These are phyloP conservation scores for Dactylella cylindrospora DNA, from an alignment of 2,329 filamentous ascomycete genomes.

Conservation along the genomic window DNA sequence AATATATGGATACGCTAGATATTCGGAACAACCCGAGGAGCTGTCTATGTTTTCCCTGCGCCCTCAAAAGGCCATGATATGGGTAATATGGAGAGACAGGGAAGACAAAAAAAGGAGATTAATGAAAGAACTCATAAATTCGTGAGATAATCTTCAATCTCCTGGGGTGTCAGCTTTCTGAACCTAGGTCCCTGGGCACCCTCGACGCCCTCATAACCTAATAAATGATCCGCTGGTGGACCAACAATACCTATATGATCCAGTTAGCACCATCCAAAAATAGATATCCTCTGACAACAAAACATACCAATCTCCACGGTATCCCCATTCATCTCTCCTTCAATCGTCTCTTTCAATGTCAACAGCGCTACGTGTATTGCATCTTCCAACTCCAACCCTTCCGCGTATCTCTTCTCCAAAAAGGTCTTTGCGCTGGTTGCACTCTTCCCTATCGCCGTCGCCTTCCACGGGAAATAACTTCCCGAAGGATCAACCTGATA, in stretches of 20 bases:
- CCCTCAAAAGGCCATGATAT: no score
- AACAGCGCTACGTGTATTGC: constrained; percentile 96
- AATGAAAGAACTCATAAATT: constrained; percentile 69
- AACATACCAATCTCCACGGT: constrained; percentile 91
- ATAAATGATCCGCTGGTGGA: constrained; percentile 85
- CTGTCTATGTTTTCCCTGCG: no score
- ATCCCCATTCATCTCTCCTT: constrained; percentile 98
- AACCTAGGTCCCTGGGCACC: constrained; percentile 82
- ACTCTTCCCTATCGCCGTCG: constrained; percentile 97
- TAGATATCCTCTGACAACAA: constrained; percentile 43
- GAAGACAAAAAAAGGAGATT: background rate
- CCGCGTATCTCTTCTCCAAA: constrained; percentile 97
- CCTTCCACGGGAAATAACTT: constrained; percentile 99
- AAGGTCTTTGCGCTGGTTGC: constrained; percentile 98
- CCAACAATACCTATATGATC: constrained; percentile 77
- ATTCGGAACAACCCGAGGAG: no score
- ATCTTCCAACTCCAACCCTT: constrained; percentile 94
- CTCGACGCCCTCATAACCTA: constrained; percentile 87
- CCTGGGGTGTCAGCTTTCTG: constrained; percentile 91
- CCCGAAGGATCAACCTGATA: constrained; percentile 99
- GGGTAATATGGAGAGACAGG: background rate
- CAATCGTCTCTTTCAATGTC: constrained; percentile 98
- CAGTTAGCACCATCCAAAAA: constrained; percentile 46
- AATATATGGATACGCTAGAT: no score
- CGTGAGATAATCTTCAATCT: constrained; percentile 99